Base-by-base conservation (phyloP, 1,284 basidiomycete genomes). In the Ustilago tritici region DNA sequence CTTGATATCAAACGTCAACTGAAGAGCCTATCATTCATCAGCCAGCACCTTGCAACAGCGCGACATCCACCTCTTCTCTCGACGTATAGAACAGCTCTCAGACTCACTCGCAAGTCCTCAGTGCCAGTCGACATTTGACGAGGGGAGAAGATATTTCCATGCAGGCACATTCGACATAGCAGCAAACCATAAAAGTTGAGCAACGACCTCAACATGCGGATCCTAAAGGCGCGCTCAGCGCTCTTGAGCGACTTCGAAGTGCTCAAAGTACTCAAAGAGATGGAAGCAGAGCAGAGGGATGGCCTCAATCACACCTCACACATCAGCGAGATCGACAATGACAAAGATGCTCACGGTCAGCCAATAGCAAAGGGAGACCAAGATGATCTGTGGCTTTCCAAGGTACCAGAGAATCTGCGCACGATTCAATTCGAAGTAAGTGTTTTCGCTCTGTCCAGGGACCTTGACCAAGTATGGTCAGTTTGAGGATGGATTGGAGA, bases 181-280 rank as follows among this genome's bases (percentile, higher is more conserved):
- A 19, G 8, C 17, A 46, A 8, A 10, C 49, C 17, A 40, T 56
- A 15, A 31, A 6, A 32, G 41, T 31, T 35, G 17, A 46, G 31
- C 8, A 32, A 12, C 34, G 12, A 23, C n/a, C 23, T 23, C 56
- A 49, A 15, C n/a, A 84, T 83, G 82, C 81, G 95, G 92, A 91
- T 97, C 68, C 82, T 95, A 65, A 92, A 92, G 73, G 87, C 91
- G 19, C 90, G 93, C 46, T 90, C 93, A 6, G 92, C 93, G 10
- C 90, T 95, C 63, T 89, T 95, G 12, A 92, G 93, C 49, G 95
- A 95, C 87, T 91, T 89, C 82, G 95, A 98, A 87, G 94, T 97
- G 72, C 89, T 96, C 49, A 85, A 89, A 19, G 90, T 95, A 66
- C 90, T 97, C 63, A 89, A 91, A 50, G 91, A 92, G 62, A 90